Percentiles rank a stretch among this genome's conserved stretches.
These are phyloP conservation scores for Prunus armeniaca DNA, from an alignment of 306 rosid species.

Conservation along the genomic window DNA sequence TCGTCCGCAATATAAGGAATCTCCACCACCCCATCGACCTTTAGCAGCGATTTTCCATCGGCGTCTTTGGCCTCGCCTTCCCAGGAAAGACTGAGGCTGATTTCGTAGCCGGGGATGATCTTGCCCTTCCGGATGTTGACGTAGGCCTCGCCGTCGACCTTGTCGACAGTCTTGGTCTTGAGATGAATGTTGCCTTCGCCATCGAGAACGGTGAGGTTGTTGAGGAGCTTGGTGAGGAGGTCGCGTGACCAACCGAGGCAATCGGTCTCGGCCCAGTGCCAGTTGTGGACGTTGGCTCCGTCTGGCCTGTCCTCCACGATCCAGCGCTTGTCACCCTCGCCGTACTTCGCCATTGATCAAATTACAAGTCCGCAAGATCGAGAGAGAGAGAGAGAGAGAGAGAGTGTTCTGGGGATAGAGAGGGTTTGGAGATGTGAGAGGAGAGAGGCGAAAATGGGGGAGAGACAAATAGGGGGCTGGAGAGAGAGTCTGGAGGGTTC, in stretches of 20 bases:
- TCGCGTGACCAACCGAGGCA: conserved; percentile 84
- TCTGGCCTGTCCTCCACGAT: conserved; percentile 91
- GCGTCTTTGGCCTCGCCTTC: conserved; percentile 79
- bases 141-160: conserved; percentile 86
- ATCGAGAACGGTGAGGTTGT: conserved; percentile 51
- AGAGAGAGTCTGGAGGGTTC: not conserved
- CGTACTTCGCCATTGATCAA: conserved; percentile 65
- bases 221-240: conserved; percentile 60
- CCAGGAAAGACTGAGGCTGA: conserved; percentile 64
- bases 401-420: not conserved
- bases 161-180: conserved; percentile 50
- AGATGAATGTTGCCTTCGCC: conserved; percentile 66
- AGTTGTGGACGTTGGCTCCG: conserved; percentile 95
- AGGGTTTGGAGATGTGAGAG: not conserved
- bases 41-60: conserved; percentile 53
- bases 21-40: conserved; percentile 73
- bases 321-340: conserved; percentile 98
- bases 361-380: not conserved
- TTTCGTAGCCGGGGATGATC: conserved; percentile 88
- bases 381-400: not conserved
- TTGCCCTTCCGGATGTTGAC: conserved; percentile 89
- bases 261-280: conserved; percentile 98
- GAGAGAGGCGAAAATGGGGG: not conserved
- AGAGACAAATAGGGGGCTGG: not conserved
- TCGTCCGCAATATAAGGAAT: conserved; percentile 91